Base-by-base conservation (phyloP, 78 protist genomes). In the Polysphondylium violaceum region DNA sequence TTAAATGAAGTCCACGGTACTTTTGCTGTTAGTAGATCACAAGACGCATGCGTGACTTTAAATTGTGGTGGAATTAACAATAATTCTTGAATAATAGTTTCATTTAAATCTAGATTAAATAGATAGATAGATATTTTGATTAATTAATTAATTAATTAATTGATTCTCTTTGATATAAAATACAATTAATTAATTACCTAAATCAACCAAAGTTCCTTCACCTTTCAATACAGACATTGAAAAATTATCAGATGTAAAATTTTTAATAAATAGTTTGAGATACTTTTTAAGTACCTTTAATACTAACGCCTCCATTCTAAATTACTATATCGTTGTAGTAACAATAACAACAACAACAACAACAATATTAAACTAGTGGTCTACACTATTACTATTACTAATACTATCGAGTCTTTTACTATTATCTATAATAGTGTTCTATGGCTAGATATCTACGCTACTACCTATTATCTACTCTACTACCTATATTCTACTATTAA, bases 211-310 rank as follows among this genome's bases (percentile, higher is more conserved):
- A 44, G 75, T 74, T 31, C 91, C 91, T 58, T 83, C 91, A 33
- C 91, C 91, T 31, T 83, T 83, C 71, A 83, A 36, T 40, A 83
- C 40, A 2, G 91, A 83, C 72, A 83, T 36, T 56, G 91, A 83
- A 71, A 83, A 83, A 58, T 83, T 83, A 71, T 83, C 91, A 23
- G 91, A 27, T 43, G 60, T 83, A 29, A 83, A 83, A 56, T 83
- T 83, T 27, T 83, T 83, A 8, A 83, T 83, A 36, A 83, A 83
- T 43, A 83, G 27, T 56, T 69, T 83, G 7, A 83, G 58, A 72
- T 83, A 69, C 91, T 83, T 83, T 69, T 83, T 83, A 9, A 83
- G 77, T 59, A 83, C 91, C 44, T 83, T 83, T 27, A 74, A 33
- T 33, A 83, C 91, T 6, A 83, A 69, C 31, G 91, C 91, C 36